These are phyloP conservation scores for Monosporascus cannonballus DNA, from an alignment of 2,329 filamentous ascomycete species.

Conservation along the genomic window DNA sequence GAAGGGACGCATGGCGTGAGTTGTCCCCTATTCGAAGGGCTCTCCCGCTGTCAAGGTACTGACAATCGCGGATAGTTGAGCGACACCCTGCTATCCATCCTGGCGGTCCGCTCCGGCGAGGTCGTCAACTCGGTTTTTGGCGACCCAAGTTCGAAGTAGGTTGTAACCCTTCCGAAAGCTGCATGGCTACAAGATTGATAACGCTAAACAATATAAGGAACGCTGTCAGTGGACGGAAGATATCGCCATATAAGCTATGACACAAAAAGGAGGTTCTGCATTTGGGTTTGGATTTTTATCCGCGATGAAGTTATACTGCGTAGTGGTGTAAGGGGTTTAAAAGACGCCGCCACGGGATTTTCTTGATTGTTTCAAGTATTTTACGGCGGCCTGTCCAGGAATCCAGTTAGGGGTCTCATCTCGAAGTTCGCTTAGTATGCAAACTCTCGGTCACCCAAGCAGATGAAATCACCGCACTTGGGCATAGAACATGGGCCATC, in stretches of 20 bases:
- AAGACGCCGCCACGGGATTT: no score
- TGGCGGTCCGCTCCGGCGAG: slow-evolving; percentile 70
- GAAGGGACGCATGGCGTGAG: slow-evolving; percentile 84
- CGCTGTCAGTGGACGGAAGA: background rate
- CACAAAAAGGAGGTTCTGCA: background rate
- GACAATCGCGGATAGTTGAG: slow-evolving; percentile 49
- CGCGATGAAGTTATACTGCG: no score
- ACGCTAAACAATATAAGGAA: background rate
- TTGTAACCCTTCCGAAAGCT: background rate
- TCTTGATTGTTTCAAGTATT: no score
- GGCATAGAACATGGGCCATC: no score
- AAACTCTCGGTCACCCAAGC: no score
- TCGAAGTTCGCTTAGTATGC: no score
- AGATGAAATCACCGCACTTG: no score
- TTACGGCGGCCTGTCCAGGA: no score
- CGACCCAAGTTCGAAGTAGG: background rate
- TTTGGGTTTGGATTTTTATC: no score
- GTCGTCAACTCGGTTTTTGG: slow-evolving; percentile 72
- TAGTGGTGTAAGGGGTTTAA: no score
- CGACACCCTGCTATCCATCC: slow-evolving; percentile 74
- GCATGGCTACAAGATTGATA: background rate
- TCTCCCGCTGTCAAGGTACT: slow-evolving; percentile 1
- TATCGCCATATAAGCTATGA: background rate
- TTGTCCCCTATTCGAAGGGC: slow-evolving; percentile 28
- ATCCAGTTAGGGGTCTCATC: no score